Conservation (phyloP, 202 grass and related monocot genomes). For the Carex sylvatica region DNA sequence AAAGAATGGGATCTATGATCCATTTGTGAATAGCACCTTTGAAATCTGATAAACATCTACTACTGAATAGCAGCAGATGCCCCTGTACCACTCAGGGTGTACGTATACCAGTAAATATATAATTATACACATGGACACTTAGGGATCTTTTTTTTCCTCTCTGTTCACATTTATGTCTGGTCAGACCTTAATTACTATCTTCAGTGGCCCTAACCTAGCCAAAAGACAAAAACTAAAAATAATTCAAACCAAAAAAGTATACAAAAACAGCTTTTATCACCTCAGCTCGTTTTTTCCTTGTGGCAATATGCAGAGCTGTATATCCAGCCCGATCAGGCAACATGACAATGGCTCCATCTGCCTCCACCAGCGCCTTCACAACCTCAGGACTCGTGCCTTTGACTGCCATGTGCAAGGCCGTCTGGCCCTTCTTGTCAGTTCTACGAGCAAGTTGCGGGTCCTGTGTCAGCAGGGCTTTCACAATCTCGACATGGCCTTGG, state of each 20-base stretch:
- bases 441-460: conserved; percentile 88
- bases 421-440: conserved; percentile 98
- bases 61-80: background rate
- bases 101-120: background rate
- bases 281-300: conserved; percentile 94
- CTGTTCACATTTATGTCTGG: background rate
- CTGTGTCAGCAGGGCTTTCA: conserved; percentile 46
- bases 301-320: conserved; percentile 87
- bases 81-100: background rate
- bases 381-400: conserved; percentile 68
- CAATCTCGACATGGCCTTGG: conserved; percentile 88
- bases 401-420: conserved; percentile 95
- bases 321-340: conserved; percentile 95
- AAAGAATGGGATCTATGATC: background rate
- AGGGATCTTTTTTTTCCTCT: background rate
- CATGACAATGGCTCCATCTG: conserved; percentile 93
- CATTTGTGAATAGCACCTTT: background rate
- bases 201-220: background rate
- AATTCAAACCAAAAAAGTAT: background rate
- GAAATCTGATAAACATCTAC: background rate
- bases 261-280: conserved; percentile 27
- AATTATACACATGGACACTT: background rate
- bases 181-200: background rate
- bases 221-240: background rate
- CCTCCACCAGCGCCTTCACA: conserved; percentile 72